Base-by-base conservation (phyloP, 805 yeast genomes). In the Kregervanrija delftensis region DNA sequence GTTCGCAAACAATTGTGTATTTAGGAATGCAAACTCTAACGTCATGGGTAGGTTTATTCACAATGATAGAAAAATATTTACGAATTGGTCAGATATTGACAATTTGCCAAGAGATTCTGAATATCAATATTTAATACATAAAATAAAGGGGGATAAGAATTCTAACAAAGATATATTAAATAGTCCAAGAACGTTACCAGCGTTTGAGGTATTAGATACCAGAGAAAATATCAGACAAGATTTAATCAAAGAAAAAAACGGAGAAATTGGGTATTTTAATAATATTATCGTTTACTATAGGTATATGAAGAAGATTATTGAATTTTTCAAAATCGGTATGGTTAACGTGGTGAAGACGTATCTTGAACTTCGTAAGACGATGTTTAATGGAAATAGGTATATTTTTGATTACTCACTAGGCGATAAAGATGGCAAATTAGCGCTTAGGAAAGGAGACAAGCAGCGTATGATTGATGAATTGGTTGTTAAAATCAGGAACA, bases 321-420 rank as follows among this genome's bases (percentile, higher is more conserved):
- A 58, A 5, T 80, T 81, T 57, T 83, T 83, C 63, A 73, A 74
- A 48, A 58, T 64, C 2, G 90, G 91, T 1, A 67, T 83, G 2
- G 59, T 64, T 15, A 75, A 74, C 50, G 74, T 81, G 1, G 79
- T 82, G 77, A 49, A 59, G 1, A 77, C 78, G 47, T 53, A 65
- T 30, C 58, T 56, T 17, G 45, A 51, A 1, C 55, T 70, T 2
- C 56, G 55, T 6, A 44, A 49, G 6, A 45, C 51, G 1, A 44
- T 72, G 12, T 60, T 54, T 39, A 49, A 55, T 22, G 51, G 53
- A 11, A 53, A 58, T 16, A 59, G 56, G 38, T 58, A 58, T 42
- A 37, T 66, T 31, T 55, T 56, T 28, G 60, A 64, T 33, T 56
- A 57, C 37, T 56, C 58, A 11, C 50, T 54, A 31, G 57, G 57